Conservation (phyloP, 129 eudicot species). For the Heracleum sosnowskyi region DNA sequence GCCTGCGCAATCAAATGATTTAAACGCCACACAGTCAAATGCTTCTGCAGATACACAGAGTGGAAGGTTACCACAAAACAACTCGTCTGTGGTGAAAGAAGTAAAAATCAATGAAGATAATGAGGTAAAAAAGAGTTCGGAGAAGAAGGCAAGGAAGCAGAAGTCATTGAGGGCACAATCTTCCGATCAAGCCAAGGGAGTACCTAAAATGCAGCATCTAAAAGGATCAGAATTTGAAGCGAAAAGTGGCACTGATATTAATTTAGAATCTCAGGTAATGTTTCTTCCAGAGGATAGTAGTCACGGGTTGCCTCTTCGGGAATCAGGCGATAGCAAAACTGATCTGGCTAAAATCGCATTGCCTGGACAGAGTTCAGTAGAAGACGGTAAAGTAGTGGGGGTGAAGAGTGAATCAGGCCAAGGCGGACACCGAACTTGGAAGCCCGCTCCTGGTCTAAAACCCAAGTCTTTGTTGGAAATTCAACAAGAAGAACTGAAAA, state of each 20-base stretch:
- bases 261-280: slow-evolving; percentile 4
- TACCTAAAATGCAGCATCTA: slow-evolving; percentile 39
- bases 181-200: slow-evolving; percentile 41
- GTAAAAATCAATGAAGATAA: slow-evolving; percentile 34
- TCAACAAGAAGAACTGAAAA: slow-evolving; percentile 84
- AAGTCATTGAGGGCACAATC: slow-evolving; percentile 60
- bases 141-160: slow-evolving; percentile 79
- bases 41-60: slow-evolving; percentile 17
- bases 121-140: slow-evolving; percentile 56
- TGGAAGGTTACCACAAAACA: slow-evolving; percentile 11
- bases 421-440: slow-evolving; percentile 65
- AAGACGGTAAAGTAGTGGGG: slow-evolving; percentile 19
- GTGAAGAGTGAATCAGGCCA: slow-evolving; percentile 19
- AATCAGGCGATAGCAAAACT: slow-evolving; percentile 18
- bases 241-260: slow-evolving; percentile 20
- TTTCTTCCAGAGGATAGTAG: not conserved
- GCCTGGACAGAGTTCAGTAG: slow-evolving; percentile 7
- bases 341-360: slow-evolving; percentile 7
- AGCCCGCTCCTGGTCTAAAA: slow-evolving; percentile 85
- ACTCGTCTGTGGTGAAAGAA: slow-evolving; percentile 27
- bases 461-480: slow-evolving; percentile 81
- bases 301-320: not conserved
- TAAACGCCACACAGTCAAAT: slow-evolving; percentile 11
- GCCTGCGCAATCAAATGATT: slow-evolving; percentile 17
- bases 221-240: slow-evolving; percentile 42